Base-by-base conservation (phyloP, 208 protist genomes). In the Wallacemonas sp. region DNA sequence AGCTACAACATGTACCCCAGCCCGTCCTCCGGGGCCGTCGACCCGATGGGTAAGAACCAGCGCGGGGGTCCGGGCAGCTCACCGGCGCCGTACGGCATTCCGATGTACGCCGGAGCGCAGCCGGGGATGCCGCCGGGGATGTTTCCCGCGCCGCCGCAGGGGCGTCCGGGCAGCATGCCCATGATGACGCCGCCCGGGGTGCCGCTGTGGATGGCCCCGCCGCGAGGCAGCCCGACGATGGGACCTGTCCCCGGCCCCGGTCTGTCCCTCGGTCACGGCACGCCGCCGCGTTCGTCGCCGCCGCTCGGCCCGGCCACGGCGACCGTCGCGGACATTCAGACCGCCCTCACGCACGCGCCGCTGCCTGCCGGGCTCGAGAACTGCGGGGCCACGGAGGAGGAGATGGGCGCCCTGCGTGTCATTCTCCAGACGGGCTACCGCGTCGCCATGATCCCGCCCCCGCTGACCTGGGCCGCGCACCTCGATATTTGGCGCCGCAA, bases 381-480 rank as follows among this genome's bases (percentile, higher is more conserved):
- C 31, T 59, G 52, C 20, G 52, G 52, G 12, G 52, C 52, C 29
- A 36, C 52, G 31, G 52, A 59, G 20, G 52, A 59, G 52, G 52
- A 59, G 52, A 59, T 39, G 29, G 64, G 52, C 29, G 64, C 48
- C 14, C 36, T 69, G 28, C 64, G 48, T 18, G 33, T 57, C 23
- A 42, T 69, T 14, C 7, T 48, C 38, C 68, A 74, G 49, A 69
- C 64, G 20, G 65, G 72, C 50, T 85, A 85, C 62, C 79, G 79
- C 1, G 79, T 76, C 3, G 74, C 78, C 61, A 81, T 85, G 72
- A 69, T 85, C 16, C 79, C 79, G 11, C 79, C 74, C 38, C 79
- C 79, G 33, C 66, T 85, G 46, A 68, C 72, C n/a, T 73, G 73
- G 39, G 74, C 69, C 38, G 63, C 74, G 26, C 79, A 82, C 71